phyloP scores from a whole-genome alignment of 257 asterid genomes.

The Knoxia roxburghii region DNA sequence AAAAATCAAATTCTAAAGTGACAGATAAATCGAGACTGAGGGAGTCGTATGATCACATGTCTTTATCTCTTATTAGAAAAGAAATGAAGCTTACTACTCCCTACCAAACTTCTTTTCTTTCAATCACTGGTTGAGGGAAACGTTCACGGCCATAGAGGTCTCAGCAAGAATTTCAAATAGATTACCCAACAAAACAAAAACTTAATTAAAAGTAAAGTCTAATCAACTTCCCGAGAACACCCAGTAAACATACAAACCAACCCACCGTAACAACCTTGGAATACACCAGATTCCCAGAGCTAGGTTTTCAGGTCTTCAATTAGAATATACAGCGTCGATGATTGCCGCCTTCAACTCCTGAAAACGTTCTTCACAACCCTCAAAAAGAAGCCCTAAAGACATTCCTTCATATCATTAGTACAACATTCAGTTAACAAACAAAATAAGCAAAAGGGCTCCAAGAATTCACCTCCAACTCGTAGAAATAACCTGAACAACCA shows the following conservation, averaged over 20 bases:
- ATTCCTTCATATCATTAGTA: background rate
- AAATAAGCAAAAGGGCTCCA: slow-evolving; percentile 1
- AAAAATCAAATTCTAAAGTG: too few relatives aligned
- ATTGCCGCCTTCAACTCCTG: background rate
- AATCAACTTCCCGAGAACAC: background rate
- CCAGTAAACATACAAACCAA: background rate
- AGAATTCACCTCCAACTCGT: background rate
- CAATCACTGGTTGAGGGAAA: too few relatives aligned
- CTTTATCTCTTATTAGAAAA: background rate
- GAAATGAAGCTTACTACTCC: background rate
- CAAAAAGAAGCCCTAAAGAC: slow-evolving; percentile 7
- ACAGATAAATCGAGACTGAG: too few relatives aligned
- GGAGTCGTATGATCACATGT: background rate
- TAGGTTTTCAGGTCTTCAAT: background rate
- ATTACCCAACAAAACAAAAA: background rate
- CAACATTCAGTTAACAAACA: background rate
- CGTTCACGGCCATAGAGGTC: background rate
- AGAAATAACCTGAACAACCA: background rate
- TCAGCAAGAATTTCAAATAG: background rate
- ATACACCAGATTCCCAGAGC: background rate
- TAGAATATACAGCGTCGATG: background rate
- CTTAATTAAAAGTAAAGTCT: background rate
- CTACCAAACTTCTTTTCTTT: background rate
- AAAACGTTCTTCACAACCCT: background rate
- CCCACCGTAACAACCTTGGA: slow-evolving; percentile 1